Evolutionary conservation across 495 filamentous ascomycete genomes (phyloP), one percentile per base, ranked within the genome.

Genomic region (Daldinia decipiens): DNA sequence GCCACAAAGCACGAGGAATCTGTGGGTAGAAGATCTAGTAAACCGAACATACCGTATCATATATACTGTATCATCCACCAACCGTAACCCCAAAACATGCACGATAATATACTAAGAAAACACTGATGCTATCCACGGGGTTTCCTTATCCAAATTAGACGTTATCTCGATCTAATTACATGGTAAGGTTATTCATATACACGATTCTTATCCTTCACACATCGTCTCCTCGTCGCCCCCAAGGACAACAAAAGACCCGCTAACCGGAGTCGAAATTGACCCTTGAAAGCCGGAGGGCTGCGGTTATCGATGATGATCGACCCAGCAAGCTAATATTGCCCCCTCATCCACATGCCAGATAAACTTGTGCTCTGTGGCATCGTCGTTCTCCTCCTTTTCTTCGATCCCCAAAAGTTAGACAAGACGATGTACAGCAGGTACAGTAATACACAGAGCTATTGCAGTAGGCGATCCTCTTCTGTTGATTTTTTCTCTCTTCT

Each of bases 361-460:
- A 62, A 58, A 69, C 29, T 34, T 58, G 55, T 61, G 57, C 56
- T 47, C 65, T 17, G 31, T 27, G n/a, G 61, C 50, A 62, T 53
- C 31, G 51, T 67, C 34, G 7, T 58, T 40, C 13, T 57, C 51
- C 11, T 56, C 36, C 34, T 62, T 31, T 45, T 51, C 24, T 21
- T 39, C 29, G 11, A 21, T 31, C 24, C 24, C 27, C 17, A 45
- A n/a, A n/a, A 27, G 32, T 40, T 34, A 56, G 61, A 65, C 56
- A 65, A 65, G 50, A 51, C 52, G 65, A 69, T 73, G 70, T 66
- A 69, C 65, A 73, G 51, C 60, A 65, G 59, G 62, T 69, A 69
- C 65, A 68, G 47, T 72, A 69, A 62, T 47, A 32, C 59, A 60
- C 70, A 67, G 52, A 47, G 32, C 29, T 31, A 39, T 50, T 62